Evolutionary conservation across 1,139 yeast genomes (phyloP).

Genomic region (Protomyces arabidopsidicola): DNA sequence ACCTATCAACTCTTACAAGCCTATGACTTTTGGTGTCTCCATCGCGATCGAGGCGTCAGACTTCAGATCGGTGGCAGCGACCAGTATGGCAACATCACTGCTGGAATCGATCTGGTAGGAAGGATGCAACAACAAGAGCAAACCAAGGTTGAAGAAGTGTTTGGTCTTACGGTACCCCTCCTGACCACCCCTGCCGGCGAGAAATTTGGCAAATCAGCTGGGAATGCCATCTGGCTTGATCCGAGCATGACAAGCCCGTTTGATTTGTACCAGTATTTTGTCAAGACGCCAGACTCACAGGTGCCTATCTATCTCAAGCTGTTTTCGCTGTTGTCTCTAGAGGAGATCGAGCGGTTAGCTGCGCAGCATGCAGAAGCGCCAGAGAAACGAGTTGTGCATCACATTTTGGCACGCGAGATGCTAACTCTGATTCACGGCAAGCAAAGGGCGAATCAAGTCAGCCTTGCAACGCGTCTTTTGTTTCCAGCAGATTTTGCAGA

Average conservation of each 20-base stretch:
- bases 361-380: constrained; percentile 55
- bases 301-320: constrained; percentile 63
- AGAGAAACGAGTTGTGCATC: constrained; percentile 65
- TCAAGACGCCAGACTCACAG: constrained; percentile 73
- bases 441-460: constrained; percentile 65
- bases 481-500: constrained; percentile 57
- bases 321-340: constrained; percentile 71
- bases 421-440: constrained; percentile 82
- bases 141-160: constrained; percentile 35
- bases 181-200: constrained; percentile 86
- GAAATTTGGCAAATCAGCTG: constrained; percentile 95
- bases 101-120: constrained; percentile 83
- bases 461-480: constrained; percentile 57
- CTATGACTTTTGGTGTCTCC: constrained; percentile 83
- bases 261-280: constrained; percentile 74
- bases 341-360: constrained; percentile 53
- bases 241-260: constrained; percentile 67
- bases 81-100: constrained; percentile 98
- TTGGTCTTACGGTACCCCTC: constrained; percentile 84
- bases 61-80: constrained; percentile 91
- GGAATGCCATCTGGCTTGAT: constrained; percentile 89
- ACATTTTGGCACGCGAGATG: constrained; percentile 72
- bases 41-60: constrained; percentile 54
- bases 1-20: constrained; percentile 91
- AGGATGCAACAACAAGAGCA: constrained; percentile 45